Conservation (phyloP, 2,329 filamentous ascomycete genomes). For the Parastagonospora avenae region DNA sequence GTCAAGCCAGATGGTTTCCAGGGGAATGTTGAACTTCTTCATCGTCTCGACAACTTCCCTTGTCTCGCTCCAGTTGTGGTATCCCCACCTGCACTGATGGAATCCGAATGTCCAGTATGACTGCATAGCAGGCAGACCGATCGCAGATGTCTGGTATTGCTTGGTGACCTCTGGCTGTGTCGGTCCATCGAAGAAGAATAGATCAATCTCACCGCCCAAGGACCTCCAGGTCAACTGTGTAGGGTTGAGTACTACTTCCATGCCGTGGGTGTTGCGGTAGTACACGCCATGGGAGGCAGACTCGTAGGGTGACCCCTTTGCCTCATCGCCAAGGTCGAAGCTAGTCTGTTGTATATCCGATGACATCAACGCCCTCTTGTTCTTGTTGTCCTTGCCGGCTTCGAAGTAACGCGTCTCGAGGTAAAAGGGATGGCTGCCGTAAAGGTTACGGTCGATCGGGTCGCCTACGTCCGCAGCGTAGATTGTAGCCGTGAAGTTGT, state of each 20-base stretch:
- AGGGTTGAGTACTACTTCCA: conserved; percentile 70
- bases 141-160: conserved; percentile 69
- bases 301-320: conserved; percentile 58
- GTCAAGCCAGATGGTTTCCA: conserved; percentile 55
- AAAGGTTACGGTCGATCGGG: conserved; percentile 69
- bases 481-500: conserved; percentile 72
- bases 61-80: conserved; percentile 72
- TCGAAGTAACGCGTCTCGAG: conserved; percentile 79
- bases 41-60: conserved; percentile 62
- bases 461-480: conserved; percentile 73
- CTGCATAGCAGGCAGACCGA: conserved; percentile 77
- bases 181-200: conserved; percentile 80
- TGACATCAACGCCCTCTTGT: conserved; percentile 58
- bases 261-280: conserved; percentile 75
- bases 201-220: conserved; percentile 76
- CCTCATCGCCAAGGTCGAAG: conserved; percentile 5
- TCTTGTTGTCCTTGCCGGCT: conserved; percentile 47
- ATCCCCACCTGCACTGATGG: conserved; percentile 85
- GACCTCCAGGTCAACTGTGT: conserved; percentile 73
- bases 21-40: conserved; percentile 60
- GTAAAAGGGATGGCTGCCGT: conserved; percentile 79
- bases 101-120: conserved; percentile 80
- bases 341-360: conserved; percentile 53
- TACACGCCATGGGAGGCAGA: conserved; percentile 79
- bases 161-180: conserved; percentile 70